Percentiles rank a stretch among this genome's conserved stretches.
Conservation (phyloP, 176 grass and related monocot species). For the Zizania latifolia region DNA sequence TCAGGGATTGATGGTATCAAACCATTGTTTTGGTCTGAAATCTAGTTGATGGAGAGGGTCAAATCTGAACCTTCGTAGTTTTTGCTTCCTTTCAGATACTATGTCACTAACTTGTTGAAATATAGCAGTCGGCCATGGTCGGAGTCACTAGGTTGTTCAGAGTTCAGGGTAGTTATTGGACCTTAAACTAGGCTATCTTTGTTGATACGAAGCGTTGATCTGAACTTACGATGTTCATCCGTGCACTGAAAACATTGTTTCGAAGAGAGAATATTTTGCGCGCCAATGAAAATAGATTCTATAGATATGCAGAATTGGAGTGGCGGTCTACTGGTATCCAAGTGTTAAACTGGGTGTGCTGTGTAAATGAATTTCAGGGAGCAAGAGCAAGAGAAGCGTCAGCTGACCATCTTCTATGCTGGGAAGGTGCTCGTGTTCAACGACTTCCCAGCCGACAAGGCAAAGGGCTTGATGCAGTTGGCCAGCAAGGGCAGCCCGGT, state of each 20-base stretch:
- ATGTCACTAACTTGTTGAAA: neutral
- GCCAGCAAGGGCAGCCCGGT: slow-evolving; percentile 57
- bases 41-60: neutral
- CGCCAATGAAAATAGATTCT: neutral
- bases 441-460: slow-evolving; percentile 91
- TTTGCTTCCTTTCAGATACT: neutral
- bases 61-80: neutral
- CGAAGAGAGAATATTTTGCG: neutral
- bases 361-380: slow-evolving; percentile 48
- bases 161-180: neutral
- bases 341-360: neutral
- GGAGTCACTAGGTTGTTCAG: neutral
- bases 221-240: neutral
- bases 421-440: slow-evolving; percentile 92
- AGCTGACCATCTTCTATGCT: slow-evolving; percentile 88
- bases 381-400: slow-evolving; percentile 45
- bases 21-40: neutral
- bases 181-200: neutral
- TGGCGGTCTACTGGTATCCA: slow-evolving; percentile 13
- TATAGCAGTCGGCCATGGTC: neutral
- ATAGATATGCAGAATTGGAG: slow-evolving; percentile 1
- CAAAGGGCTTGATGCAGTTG: slow-evolving; percentile 79
- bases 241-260: neutral
- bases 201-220: neutral
- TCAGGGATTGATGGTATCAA: neutral